These are phyloP conservation scores for Cryptosporidium meleagridis DNA, from an alignment of 169 alveolate genomes.

Conservation along the genomic window DNA sequence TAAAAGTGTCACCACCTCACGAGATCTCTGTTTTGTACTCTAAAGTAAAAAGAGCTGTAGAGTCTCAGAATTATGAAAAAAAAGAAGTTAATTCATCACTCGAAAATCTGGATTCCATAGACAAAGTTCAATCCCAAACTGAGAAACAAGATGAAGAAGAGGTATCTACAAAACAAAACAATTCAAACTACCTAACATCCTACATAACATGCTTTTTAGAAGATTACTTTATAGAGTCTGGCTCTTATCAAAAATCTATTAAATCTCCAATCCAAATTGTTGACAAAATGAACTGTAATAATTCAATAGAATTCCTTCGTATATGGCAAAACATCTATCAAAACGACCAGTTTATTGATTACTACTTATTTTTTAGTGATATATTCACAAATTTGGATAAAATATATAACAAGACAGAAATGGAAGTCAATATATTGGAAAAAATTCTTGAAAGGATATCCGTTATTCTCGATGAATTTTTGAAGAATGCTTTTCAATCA, in stretches of 20 bases:
- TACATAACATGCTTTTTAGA: background rate
- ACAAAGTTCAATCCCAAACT: background rate
- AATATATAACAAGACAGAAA: slow-evolving; percentile 1
- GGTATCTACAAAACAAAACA: background rate
- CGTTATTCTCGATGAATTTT: slow-evolving; percentile 10
- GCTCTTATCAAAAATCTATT: background rate
- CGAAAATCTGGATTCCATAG: background rate
- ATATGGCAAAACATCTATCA: slow-evolving; percentile 50
- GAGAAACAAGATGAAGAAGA: background rate
- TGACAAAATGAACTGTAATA: background rate
- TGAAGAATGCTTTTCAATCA: background rate
- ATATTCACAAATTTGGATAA: background rate
- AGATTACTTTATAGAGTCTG: background rate
- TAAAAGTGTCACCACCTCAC: slow-evolving; percentile 27
- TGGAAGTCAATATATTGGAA: slow-evolving; percentile 25
- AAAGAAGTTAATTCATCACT: background rate
- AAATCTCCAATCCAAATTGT: slow-evolving; percentile 5
- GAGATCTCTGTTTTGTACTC: background rate
- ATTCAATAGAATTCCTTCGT: slow-evolving; percentile 22
- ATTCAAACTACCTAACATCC: background rate
- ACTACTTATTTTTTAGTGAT: slow-evolving; percentile 12
- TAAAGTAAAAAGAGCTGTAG: background rate
- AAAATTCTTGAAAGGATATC: slow-evolving; percentile 30
- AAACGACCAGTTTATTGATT: slow-evolving; percentile 21
- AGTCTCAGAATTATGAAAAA: background rate